A percentile compares a stretch with the other conserved stretches of the same genome.
These are phyloP conservation scores for Boletus rufocinnamomeus DNA, from an alignment of 768 basidiomycete species.

Conservation along the genomic window DNA sequence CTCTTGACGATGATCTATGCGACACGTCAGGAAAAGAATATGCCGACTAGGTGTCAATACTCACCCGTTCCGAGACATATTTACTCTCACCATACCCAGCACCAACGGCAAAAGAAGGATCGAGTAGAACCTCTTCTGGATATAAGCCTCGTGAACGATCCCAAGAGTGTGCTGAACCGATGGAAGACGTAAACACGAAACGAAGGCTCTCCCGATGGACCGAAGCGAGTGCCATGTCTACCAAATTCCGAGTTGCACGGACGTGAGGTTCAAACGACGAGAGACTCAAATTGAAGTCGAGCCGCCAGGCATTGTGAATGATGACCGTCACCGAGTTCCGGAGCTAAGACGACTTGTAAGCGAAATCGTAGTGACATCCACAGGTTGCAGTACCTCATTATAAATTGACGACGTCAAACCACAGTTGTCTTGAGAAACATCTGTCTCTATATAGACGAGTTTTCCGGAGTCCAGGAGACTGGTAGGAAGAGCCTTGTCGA, in stretches of 20 bases:
- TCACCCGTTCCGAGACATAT: constrained; percentile 39
- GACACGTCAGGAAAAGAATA: background rate
- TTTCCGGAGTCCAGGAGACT: constrained; percentile 33
- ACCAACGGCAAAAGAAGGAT: constrained; percentile 31
- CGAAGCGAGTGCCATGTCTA: constrained; percentile 27
- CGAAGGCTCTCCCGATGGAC: constrained; percentile 1
- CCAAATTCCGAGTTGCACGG: constrained; percentile 34
- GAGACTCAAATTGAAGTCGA: constrained; percentile 44
- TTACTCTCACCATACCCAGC: constrained; percentile 41
- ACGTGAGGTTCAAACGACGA: constrained; percentile 40
- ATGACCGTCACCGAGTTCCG: constrained; percentile 32
- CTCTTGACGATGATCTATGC: constrained; percentile 29
- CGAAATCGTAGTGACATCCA: too few relatives aligned
- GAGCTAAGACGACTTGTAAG: constrained; percentile 14
- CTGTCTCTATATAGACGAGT: constrained; percentile 42
- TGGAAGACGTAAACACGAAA: constrained; percentile 32
- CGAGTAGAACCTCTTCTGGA: constrained; percentile 40
- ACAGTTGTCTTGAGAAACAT: constrained; percentile 31
- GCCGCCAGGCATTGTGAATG: constrained; percentile 42
- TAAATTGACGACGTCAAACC: constrained; percentile 33
- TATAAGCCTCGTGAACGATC: constrained; percentile 30
- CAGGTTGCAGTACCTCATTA: constrained; percentile 27
- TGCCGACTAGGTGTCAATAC: constrained; percentile 8
- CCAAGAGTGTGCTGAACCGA: constrained; percentile 26
- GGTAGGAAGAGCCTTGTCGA: constrained; percentile 38